Percentiles rank a stretch among this genome's conserved stretches.
Conservation (phyloP, 345 rosid genomes). For the Brassica cretica region DNA sequence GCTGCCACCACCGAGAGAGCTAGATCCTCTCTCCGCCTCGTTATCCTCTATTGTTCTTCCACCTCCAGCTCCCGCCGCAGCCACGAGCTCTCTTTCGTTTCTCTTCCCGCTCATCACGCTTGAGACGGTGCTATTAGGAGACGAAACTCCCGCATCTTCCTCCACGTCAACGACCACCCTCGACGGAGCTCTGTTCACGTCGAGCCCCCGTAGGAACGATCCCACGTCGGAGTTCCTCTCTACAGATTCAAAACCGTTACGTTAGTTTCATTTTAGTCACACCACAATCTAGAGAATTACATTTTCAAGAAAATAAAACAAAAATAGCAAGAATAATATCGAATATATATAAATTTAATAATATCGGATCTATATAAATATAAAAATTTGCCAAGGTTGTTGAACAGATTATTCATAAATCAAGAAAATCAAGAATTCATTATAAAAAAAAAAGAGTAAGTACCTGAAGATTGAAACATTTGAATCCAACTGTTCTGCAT, state of each 20-base stretch:
- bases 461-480: constrained; percentile 61
- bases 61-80: constrained; percentile 23
- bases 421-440: neutral
- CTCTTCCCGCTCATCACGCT: constrained; percentile 75
- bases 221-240: constrained; percentile 54
- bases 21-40: constrained; percentile 71
- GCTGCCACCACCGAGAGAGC: constrained; percentile 57
- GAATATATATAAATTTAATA: too few relatives aligned
- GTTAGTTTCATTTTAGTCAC: neutral
- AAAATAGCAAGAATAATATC: neutral
- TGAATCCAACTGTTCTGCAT: constrained; percentile 49
- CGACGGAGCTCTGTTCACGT: constrained; percentile 57
- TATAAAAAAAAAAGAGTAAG: neutral
- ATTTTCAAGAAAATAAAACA: neutral
- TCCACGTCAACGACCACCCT: constrained; percentile 52
- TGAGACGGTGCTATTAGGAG: constrained; percentile 86
- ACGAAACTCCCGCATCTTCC: constrained; percentile 68
- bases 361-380: constrained; percentile 6
- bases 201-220: constrained; percentile 55
- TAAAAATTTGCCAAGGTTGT: neutral
- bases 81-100: constrained; percentile 56
- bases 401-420: neutral
- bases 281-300: neutral
- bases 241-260: constrained; percentile 25
- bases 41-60: constrained; percentile 41